These are phyloP conservation scores for Tylopilus felleus DNA, from an alignment of 768 basidiomycete species.

Conservation along the genomic window DNA sequence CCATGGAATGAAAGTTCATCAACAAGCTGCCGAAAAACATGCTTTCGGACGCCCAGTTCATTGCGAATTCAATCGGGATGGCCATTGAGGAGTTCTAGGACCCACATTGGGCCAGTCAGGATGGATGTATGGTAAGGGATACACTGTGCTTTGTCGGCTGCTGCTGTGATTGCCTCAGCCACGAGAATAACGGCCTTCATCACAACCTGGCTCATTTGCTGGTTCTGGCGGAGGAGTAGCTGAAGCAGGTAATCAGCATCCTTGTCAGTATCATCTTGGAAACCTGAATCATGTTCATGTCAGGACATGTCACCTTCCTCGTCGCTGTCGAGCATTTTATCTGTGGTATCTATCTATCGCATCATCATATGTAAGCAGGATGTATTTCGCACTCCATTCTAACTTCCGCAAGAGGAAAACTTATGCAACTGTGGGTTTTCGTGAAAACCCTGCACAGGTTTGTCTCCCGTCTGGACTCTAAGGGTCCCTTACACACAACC, in stretches of 20 bases:
- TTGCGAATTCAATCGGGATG: background rate
- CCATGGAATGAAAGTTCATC: too few species aligned
- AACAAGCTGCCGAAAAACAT: background rate
- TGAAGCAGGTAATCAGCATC: background rate
- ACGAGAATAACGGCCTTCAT: background rate
- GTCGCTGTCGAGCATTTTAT: too few species aligned
- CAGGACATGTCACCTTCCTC: too few species aligned
- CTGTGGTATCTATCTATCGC: too few species aligned
- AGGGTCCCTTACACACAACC: too few species aligned
- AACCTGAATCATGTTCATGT: too few species aligned
- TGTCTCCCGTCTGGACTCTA: constrained; percentile 10
- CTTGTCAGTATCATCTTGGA: background rate
- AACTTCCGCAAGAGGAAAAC: too few species aligned
- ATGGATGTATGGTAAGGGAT: background rate
- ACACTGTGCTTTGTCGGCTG: too few species aligned
- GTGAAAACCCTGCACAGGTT: too few species aligned
- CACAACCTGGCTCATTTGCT: background rate
- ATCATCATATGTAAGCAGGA: too few species aligned
- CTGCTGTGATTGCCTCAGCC: background rate
- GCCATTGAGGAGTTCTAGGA: background rate
- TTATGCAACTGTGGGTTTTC: too few species aligned
- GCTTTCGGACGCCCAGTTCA: background rate
- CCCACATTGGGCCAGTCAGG: background rate
- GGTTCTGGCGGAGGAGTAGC: background rate
- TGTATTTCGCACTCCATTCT: too few species aligned